phyloP scores from a whole-genome alignment of 306 rosid species.

The Inga leiocalycina region DNA sequence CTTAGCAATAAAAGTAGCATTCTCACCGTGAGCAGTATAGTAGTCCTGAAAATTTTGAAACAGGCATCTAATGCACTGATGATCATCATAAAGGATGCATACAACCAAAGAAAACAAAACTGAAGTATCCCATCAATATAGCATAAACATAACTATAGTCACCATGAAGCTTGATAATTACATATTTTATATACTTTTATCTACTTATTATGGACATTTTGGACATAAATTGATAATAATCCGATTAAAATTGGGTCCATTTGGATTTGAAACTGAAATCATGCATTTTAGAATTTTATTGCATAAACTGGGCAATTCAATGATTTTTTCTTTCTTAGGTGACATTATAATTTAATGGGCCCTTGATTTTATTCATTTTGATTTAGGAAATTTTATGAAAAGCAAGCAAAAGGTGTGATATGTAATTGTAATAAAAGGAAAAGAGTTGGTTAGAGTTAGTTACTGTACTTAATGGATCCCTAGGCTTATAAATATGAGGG shows the following conservation, averaged over 20 bases:
- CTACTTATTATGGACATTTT: neutral
- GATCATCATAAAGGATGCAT: constrained; percentile 25
- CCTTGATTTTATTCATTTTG: no score
- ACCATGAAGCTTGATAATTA: neutral
- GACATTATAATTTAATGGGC: no score
- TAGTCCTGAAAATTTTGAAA: constrained; percentile 67
- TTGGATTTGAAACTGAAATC: neutral
- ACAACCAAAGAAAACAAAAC: constrained; percentile 20
- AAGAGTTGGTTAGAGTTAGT: no score
- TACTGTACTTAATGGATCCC: no score
- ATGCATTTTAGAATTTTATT: neutral
- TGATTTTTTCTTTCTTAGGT: neutral
- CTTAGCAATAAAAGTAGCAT: constrained; percentile 92
- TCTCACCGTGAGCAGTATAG: constrained; percentile 90
- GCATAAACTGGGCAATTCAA: neutral
- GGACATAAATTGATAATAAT: neutral
- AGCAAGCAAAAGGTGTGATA: no score
- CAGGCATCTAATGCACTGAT: constrained; percentile 8
- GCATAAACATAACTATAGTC: neutral
- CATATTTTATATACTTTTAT: neutral
- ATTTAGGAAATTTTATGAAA: no score
- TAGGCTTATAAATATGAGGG: no score
- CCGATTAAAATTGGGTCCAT: neutral
- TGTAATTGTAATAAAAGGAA: no score
- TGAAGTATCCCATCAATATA: constrained; percentile 24